phyloP scores from a whole-genome alignment of 2,329 filamentous ascomycete species.

The Rasamsonia emersonii region DNA sequence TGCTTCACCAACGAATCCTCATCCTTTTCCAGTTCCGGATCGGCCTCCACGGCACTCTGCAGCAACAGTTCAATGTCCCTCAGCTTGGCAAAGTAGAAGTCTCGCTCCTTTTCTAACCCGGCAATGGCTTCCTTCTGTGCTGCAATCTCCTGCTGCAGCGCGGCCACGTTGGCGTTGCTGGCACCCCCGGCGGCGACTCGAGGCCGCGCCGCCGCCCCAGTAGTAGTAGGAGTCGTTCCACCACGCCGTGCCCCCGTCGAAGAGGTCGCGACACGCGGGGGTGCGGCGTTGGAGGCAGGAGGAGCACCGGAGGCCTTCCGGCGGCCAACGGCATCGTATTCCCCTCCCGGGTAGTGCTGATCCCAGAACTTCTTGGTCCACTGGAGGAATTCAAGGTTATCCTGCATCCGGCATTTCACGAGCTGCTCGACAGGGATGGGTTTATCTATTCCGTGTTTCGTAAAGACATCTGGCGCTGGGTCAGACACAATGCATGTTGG shows the following conservation, averaged over 20 bases:
- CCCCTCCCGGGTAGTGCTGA: conserved; percentile 91
- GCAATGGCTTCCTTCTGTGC: conserved; percentile 92
- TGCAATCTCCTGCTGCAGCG: conserved; percentile 74
- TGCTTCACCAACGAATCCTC: conserved; percentile 88
- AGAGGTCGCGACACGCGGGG: conserved; percentile 41
- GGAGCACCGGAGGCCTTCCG: conserved; percentile 67
- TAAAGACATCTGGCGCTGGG: conserved; percentile 56
- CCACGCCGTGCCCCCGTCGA: conserved; percentile 42
- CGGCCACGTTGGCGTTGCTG: conserved; percentile 58
- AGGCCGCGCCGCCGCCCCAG: conserved; percentile 36
- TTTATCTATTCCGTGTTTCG: conserved; percentile 80
- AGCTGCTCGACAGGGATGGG: conserved; percentile 80
- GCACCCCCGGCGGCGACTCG: conserved; percentile 40
- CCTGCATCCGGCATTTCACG: conserved; percentile 99
- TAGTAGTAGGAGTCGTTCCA: conserved; percentile 56
- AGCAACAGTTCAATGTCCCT: conserved; percentile 92
- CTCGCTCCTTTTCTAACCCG: conserved; percentile 87
- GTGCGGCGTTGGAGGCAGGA: conserved; percentile 32
- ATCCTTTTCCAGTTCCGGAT: conserved; percentile 88
- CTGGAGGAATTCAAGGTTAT: conserved; percentile 97
- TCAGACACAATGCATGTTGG: conserved; percentile 4
- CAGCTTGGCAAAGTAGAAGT: conserved; percentile 99
- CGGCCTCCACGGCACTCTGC: conserved; percentile 84
- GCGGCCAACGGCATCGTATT: conserved; percentile 83
- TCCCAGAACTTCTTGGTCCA: conserved; percentile 98